Conservation (phyloP, 176 grass and related monocot genomes). For the Dendrocalamus sinicus region DNA sequence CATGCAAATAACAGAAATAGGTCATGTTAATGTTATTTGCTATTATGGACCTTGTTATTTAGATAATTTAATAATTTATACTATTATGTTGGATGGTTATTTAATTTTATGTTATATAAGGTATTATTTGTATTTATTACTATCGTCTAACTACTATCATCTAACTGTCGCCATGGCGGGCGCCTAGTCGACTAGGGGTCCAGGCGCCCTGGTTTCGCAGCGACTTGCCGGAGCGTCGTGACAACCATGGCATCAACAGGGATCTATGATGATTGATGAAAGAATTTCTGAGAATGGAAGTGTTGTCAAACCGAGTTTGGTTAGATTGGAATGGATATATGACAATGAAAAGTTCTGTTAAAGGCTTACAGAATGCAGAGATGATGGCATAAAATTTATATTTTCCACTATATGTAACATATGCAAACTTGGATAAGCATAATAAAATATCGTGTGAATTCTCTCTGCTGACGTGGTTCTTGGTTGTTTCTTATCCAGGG, state of each 20-base stretch:
- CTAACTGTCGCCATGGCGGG: too few relatives aligned
- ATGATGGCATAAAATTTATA: constrained; percentile 23
- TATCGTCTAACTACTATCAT: too few relatives aligned
- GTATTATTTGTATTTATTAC: too few relatives aligned
- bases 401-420: constrained; percentile 27
- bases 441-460: not conserved
- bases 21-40: too few relatives aligned
- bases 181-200: too few relatives aligned
- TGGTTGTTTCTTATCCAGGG: constrained; percentile 73
- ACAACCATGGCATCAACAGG: not conserved
- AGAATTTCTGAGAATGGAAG: not conserved
- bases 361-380: constrained; percentile 10
- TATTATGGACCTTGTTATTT: too few relatives aligned
- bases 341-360: constrained; percentile 14
- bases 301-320: not conserved
- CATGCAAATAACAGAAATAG: too few relatives aligned
- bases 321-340: constrained; percentile 30
- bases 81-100: too few relatives aligned
- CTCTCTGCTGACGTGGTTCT: constrained; percentile 47
- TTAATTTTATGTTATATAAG: too few relatives aligned
- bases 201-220: too few relatives aligned
- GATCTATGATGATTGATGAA: not conserved
- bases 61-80: too few relatives aligned
- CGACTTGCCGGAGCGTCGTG: too few relatives aligned
- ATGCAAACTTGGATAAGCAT: constrained; percentile 39